These are phyloP conservation scores for Saksenaea vasiformis DNA, from an alignment of 371 early-diverging fungal genomes.

Conservation along the genomic window DNA sequence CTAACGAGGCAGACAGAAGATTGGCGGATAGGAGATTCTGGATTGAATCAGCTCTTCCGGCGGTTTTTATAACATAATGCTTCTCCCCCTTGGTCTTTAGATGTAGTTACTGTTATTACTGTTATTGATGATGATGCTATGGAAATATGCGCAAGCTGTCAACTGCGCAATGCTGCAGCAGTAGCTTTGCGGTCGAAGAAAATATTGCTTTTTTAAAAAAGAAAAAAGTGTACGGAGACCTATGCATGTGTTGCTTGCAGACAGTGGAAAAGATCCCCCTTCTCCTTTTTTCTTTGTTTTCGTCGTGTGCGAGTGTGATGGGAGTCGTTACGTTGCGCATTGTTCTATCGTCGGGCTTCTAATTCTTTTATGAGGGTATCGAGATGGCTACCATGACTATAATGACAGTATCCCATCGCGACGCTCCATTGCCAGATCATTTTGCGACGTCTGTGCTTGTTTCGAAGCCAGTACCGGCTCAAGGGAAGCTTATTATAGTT, in stretches of 20 bases:
- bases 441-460: constrained; percentile 12
- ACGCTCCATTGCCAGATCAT: constrained; percentile 33
- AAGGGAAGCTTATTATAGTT: not conserved
- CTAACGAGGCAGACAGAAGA: constrained; percentile 24
- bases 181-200: too few relatives aligned
- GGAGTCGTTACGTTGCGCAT: not conserved
- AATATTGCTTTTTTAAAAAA: too few relatives aligned
- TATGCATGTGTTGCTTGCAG: too few relatives aligned
- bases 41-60: constrained; percentile 37
- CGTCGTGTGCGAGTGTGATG: too few relatives aligned
- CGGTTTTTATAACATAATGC: constrained; percentile 14
- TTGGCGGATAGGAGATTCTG: constrained; percentile 28
- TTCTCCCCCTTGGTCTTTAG: not conserved
- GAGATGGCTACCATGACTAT: constrained; percentile 17
- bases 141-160: too few relatives aligned
- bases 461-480: constrained; percentile 7
- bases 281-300: too few relatives aligned
- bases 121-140: not conserved
- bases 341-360: not conserved
- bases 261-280: too few relatives aligned
- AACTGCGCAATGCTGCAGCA: too few relatives aligned
- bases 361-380: constrained; percentile 11
- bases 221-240: too few relatives aligned
- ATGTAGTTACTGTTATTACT: not conserved
- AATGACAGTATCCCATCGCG: constrained; percentile 27